Percentiles rank a stretch among this genome's conserved stretches.
phyloP scores from a whole-genome alignment of 2,329 filamentous ascomycete species.

The Colletotrichum acutatum region DNA sequence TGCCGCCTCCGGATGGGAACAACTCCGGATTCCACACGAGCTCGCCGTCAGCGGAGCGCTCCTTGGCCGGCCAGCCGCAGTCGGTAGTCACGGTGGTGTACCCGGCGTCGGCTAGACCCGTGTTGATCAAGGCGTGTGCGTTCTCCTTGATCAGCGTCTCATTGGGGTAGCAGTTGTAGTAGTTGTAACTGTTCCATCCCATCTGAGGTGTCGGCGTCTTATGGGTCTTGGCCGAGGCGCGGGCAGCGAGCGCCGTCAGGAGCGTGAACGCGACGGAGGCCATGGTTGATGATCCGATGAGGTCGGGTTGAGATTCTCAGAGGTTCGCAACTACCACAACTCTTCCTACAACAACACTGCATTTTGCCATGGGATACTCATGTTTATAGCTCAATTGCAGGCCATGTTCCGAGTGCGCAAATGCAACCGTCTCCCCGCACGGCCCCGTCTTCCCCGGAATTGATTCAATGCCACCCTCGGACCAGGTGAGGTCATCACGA shows the following conservation, averaged over 20 bases:
- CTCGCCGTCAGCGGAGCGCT: conserved; percentile 54
- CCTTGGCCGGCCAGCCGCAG: conserved; percentile 64
- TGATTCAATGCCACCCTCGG: not conserved
- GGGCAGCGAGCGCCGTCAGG: conserved; percentile 11
- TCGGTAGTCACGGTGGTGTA: conserved; percentile 68
- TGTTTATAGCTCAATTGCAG: conserved; percentile 2
- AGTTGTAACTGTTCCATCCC: conserved; percentile 71
- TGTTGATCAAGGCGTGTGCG: conserved; percentile 62
- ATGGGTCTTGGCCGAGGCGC: conserved; percentile 30
- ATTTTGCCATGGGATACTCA: not conserved
- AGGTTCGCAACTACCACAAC: not conserved
- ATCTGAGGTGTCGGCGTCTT: conserved; percentile 52
- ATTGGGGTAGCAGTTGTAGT: conserved; percentile 60
- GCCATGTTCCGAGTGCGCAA: not conserved
- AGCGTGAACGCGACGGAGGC: conserved; percentile 8
- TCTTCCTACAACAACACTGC: not conserved
- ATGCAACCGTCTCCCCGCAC: conserved; percentile 6
- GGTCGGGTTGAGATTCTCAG: not conserved
- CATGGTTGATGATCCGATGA: not conserved
- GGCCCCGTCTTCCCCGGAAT: conserved; percentile 27
- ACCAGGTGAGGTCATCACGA: conserved; percentile 30
- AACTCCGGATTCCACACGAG: conserved; percentile 60
- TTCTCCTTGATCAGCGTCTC: conserved; percentile 61
- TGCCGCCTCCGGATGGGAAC: conserved; percentile 62
- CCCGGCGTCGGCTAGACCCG: conserved; percentile 62